Evolutionary conservation across 1,139 yeast species (phyloP).

Genomic region (Candida sojae): DNA sequence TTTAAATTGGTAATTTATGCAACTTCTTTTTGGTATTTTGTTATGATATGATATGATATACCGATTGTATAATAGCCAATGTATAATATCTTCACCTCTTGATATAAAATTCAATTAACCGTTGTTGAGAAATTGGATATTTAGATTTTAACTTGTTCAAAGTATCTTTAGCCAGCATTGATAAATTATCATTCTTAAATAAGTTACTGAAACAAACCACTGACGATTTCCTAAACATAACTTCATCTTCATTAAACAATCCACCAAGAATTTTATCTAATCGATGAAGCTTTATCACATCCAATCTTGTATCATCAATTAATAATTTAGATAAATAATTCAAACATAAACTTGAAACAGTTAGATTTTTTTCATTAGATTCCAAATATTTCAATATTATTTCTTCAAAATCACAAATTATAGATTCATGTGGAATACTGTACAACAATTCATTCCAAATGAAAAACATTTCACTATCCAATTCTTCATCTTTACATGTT

Average conservation of each 20-base stretch:
- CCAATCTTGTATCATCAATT: slow-evolving; percentile 6
- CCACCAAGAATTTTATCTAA: slow-evolving; percentile 30
- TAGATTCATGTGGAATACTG: background rate
- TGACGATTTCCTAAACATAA: slow-evolving; percentile 42
- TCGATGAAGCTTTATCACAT: slow-evolving; percentile 6
- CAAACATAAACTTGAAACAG: slow-evolving; percentile 11
- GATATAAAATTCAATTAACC: slow-evolving; percentile 13
- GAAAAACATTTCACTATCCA: slow-evolving; percentile 12
- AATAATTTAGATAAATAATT: slow-evolving; percentile 11
- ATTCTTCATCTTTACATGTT: slow-evolving; percentile 7
- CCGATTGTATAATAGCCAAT: background rate
- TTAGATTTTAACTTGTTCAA: slow-evolving; percentile 12
- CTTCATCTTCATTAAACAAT: slow-evolving; percentile 31
- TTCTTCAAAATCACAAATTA: slow-evolving; percentile 8
- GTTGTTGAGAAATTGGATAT: slow-evolving; percentile 14
- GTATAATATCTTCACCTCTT: slow-evolving; percentile 1
- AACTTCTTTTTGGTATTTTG: background rate
- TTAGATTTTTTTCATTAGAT: slow-evolving; percentile 1
- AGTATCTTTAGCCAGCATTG: slow-evolving; percentile 6
- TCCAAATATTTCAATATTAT: slow-evolving; percentile 11
- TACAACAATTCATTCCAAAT: slow-evolving; percentile 14
- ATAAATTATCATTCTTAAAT: slow-evolving; percentile 21
- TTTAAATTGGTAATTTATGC: no score
- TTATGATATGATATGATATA: background rate
- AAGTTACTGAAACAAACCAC: slow-evolving; percentile 44